Evolutionary conservation across 495 filamentous ascomycete genomes (phyloP), one percentile per base, ranked within the genome.

Genomic region (Aspergillus bridgeri): DNA sequence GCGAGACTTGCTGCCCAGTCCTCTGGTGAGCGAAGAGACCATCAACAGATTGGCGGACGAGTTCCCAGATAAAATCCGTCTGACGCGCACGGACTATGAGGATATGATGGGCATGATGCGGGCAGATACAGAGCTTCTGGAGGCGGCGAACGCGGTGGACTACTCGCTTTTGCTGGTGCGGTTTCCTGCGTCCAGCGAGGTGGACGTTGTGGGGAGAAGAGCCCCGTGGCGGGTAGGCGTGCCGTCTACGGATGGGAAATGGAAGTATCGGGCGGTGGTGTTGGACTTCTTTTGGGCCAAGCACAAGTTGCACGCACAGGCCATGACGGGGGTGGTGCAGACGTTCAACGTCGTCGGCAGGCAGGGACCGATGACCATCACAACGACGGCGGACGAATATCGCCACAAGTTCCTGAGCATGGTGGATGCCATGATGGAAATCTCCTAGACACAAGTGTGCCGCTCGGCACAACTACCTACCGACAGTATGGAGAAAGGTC

Each of bases 251-350:
- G 83, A 88, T 64, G 83, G 82, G 4, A 79, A 82, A 65, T 83
- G 86, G 72, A 75, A 83, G 20, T 90, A 88, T 60, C 74, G 84
- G 15, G 82, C 77, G 7, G 76, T 83, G 5, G 61, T 89, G 21
- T 68, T 90, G 45, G 86, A 89, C 66, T 89, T 89, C 61, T 88
- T 89, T 69, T 89, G 86, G 83, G 83, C 84, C 1, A 84, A 83
- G 63, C 86, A 89, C 69, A 86, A 83, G 59, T 53, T 85, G 1
- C 82, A 82, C 50, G 80, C 86, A 3, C 79, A 76, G 65, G 76
- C 80, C 0, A 77, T 89, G 79, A 86, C 87, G 5, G 75, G 81
- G 0, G 67, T 88, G 27, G 76, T 89, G 42, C 78, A 79, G 17
- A 70, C 77, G 1, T 89, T 83, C 62, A 89, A 89, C 59, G 59